Evolutionary conservation across 148 eudicot species (phyloP).

Genomic region (Fagopyrum tataricum): DNA sequence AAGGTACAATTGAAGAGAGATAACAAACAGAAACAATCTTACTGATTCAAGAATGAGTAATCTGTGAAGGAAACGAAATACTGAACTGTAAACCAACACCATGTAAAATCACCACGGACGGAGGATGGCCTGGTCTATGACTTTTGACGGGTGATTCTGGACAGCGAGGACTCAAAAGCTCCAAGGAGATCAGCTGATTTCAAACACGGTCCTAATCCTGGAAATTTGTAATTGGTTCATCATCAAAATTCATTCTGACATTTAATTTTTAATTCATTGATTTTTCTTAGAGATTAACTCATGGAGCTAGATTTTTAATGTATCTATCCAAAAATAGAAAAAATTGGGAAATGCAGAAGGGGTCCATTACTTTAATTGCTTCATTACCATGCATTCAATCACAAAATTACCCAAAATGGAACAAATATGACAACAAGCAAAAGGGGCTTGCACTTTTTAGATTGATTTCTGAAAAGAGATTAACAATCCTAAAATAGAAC

Average conservation of each 20-base stretch:
- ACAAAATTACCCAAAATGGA: neutral
- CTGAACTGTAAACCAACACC: slow-evolving; percentile 5
- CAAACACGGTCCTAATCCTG: slow-evolving; percentile 14
- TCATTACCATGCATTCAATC: neutral
- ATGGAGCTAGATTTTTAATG: neutral
- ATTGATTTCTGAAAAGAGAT: neutral
- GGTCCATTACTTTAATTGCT: neutral
- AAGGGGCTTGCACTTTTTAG: neutral
- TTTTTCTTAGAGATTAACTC: slow-evolving; percentile 27
- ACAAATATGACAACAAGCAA: neutral
- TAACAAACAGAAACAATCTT: slow-evolving; percentile 56
- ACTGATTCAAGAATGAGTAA: slow-evolving; percentile 24
- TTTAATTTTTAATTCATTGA: slow-evolving; percentile 52
- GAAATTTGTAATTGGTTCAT: slow-evolving; percentile 53
- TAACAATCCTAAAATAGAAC: neutral
- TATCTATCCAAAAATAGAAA: slow-evolving; percentile 1
- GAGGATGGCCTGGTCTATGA: neutral
- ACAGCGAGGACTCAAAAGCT: neutral
- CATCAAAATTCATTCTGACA: slow-evolving; percentile 36
- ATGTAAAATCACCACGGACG: slow-evolving; percentile 7
- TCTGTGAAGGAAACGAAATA: neutral
- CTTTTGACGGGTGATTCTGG: neutral
- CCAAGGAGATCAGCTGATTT: neutral
- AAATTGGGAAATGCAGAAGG: neutral
- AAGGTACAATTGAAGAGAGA: slow-evolving; percentile 96